Evolutionary conservation across 345 rosid species (phyloP).

Genomic region (Raphanus sativus): DNA sequence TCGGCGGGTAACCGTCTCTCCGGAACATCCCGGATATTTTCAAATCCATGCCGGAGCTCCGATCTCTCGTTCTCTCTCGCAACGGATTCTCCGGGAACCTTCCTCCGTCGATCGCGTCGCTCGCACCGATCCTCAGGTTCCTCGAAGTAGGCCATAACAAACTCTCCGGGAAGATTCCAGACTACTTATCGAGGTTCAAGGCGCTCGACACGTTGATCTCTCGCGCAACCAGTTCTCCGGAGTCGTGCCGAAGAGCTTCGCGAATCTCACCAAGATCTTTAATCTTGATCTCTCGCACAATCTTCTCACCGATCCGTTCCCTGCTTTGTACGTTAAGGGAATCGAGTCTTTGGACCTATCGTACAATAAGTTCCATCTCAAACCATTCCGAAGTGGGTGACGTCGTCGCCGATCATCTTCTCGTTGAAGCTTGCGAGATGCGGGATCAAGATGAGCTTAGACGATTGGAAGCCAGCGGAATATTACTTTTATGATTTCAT

Average conservation of each 20-base stretch:
- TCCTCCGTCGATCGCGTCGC: constrained; percentile 51
- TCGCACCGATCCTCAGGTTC: constrained; percentile 42
- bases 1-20: constrained; percentile 51
- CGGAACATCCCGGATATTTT: constrained; percentile 59
- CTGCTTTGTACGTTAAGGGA: constrained; percentile 56
- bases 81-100: constrained; percentile 53
- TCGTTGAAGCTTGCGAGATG: constrained; percentile 67
- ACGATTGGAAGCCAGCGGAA: constrained; percentile 50
- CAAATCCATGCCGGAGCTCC: constrained; percentile 46
- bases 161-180: constrained; percentile 56
- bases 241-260: constrained; percentile 53
- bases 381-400: constrained; percentile 69
- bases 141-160: constrained; percentile 59
- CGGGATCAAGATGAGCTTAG: constrained; percentile 58
- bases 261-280: constrained; percentile 64
- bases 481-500: constrained; percentile 18
- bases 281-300: constrained; percentile 67
- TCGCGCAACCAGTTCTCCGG: constrained; percentile 54
- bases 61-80: constrained; percentile 43
- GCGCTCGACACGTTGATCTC: constrained; percentile 60
- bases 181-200: constrained; percentile 53
- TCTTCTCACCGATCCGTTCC: constrained; percentile 62
- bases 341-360: constrained; percentile 74
- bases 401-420: constrained; percentile 59
- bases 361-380: constrained; percentile 55